A percentile compares a stretch with the other conserved stretches of the same genome.
Evolutionary conservation across 345 rosid species (phyloP).

Genomic region (Eucalyptus pumila): DNA sequence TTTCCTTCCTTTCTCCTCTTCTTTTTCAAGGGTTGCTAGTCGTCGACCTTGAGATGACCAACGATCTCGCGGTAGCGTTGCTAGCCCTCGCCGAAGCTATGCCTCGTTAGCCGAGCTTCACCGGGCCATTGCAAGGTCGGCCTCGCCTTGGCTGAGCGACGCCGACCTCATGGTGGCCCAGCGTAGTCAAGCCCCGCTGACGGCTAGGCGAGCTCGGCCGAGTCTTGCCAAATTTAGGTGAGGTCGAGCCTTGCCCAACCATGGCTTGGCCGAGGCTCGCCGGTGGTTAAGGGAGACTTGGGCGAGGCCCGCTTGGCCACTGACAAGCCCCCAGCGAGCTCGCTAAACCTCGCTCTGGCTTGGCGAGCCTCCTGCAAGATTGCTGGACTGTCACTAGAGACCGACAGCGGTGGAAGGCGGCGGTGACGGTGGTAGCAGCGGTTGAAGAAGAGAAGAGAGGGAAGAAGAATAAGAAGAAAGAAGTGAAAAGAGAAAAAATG

Average conservation of each 20-base stretch:
- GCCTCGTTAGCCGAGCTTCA: fast-evolving
- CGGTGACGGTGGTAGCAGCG: fast-evolving
- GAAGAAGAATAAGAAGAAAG: too few relatives aligned
- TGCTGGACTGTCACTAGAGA: fast-evolving
- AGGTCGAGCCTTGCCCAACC: too few relatives aligned
- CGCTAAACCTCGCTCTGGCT: too few relatives aligned
- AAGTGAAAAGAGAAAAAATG: too few relatives aligned
- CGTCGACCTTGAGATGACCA: fast-evolving
- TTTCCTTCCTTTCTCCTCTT: too few relatives aligned
- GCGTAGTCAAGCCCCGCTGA: fast-evolving
- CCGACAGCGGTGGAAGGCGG: fast-evolving
- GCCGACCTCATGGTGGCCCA: fast-evolving
- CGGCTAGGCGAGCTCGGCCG: fast-evolving
- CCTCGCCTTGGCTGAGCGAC: fast-evolving
- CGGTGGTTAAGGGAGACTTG: too few relatives aligned
- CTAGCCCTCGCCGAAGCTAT: fast-evolving
- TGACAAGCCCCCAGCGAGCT: fast-evolving
- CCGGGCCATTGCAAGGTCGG: fast-evolving
- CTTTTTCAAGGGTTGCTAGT: fast-evolving
- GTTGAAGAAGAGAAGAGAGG: too few relatives aligned
- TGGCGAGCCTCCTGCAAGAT: fast-evolving
- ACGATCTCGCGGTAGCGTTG: too few relatives aligned
- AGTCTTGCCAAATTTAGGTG: too few relatives aligned
- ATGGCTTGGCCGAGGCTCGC: too few relatives aligned
- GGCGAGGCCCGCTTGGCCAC: too few relatives aligned